Evolutionary conservation across 345 rosid genomes (phyloP).

Genomic region (Litchi chinensis): DNA sequence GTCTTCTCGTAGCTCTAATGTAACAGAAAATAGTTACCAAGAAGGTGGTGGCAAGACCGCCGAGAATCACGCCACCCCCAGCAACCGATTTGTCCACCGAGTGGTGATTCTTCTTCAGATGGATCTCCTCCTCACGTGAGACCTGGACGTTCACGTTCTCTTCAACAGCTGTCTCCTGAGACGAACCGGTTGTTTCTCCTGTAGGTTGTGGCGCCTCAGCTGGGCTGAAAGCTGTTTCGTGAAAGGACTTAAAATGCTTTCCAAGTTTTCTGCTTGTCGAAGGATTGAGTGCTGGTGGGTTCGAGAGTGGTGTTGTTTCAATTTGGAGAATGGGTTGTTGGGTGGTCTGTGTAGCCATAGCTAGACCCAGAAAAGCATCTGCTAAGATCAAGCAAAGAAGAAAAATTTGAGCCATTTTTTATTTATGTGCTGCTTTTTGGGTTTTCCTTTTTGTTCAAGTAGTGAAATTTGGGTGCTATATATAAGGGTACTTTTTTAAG

Average conservation of each 20-base stretch:
- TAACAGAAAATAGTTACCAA: constrained; percentile 69
- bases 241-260: constrained; percentile 18
- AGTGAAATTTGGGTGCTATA: constrained; percentile 11
- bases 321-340: neutral
- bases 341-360: constrained; percentile 27
- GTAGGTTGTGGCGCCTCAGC: constrained; percentile 18
- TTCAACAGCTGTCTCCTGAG: constrained; percentile 18
- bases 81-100: constrained; percentile 66
- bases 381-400: constrained; percentile 37
- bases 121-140: constrained; percentile 21
- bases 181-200: constrained; percentile 1
- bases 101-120: constrained; percentile 39
- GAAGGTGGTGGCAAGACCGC: constrained; percentile 71
- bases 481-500: neutral
- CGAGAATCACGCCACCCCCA: constrained; percentile 81
- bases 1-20: constrained; percentile 69
- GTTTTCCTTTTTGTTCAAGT: neutral
- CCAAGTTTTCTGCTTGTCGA: constrained; percentile 49
- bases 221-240: constrained; percentile 29
- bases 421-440: constrained; percentile 2
- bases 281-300: constrained; percentile 25
- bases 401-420: constrained; percentile 30
- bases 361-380: constrained; percentile 30
- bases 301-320: constrained; percentile 7
- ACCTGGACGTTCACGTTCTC: constrained; percentile 26